Evolutionary conservation across 768 basidiomycete genomes (phyloP), one percentile per base, ranked within the genome.

Genomic region (Auricularia heimuer): DNA sequence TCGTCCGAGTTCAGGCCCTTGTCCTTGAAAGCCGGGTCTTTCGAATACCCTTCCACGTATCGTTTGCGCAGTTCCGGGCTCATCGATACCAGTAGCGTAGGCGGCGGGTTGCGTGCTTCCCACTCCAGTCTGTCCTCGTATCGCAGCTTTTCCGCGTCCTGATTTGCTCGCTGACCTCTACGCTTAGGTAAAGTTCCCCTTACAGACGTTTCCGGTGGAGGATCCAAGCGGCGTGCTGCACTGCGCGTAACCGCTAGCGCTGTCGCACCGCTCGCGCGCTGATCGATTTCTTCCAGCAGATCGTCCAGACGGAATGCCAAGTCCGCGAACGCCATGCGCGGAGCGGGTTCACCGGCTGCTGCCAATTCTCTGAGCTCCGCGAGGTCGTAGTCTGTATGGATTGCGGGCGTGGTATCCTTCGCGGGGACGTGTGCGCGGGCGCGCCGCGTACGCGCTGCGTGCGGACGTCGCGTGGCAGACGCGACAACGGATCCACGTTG

Each of bases 401-500:
- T 62, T 16, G 54, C 42, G 18, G 21, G 21, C 3, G 35, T 65
- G 14, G 42, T 35, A 4, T 62, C 29, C 16, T 65, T 61, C 3
- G 65, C 33, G 11, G 36, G 21, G 65, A 61, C 3, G 37, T 45
- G 18, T 65, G 36, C 33, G 61, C 58, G 3, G 35, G 21, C n/a
- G 61, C 33, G 12, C 42, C n/a, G 16, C 47, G 47, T 10, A 51
- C 47, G 11, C 6, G 14, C 47, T 51, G 47, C 14, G 47, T 18
- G 7, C 21, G 47, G 11, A 18, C 11, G 18, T 51, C 18, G n/a
- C 66, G 2, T 16, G 24, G 44, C 21, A 67, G 60, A 3, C 64
- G 1, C 2, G 68, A 67, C 16, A 68, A 42, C 3, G 66, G 68
- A 39, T 68, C 66, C 7, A 67, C 66, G 36, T 68, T 68, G 2